Evolutionary conservation across 495 filamentous ascomycete species (phyloP).

Genomic region (Chlorociboria aeruginascens): DNA sequence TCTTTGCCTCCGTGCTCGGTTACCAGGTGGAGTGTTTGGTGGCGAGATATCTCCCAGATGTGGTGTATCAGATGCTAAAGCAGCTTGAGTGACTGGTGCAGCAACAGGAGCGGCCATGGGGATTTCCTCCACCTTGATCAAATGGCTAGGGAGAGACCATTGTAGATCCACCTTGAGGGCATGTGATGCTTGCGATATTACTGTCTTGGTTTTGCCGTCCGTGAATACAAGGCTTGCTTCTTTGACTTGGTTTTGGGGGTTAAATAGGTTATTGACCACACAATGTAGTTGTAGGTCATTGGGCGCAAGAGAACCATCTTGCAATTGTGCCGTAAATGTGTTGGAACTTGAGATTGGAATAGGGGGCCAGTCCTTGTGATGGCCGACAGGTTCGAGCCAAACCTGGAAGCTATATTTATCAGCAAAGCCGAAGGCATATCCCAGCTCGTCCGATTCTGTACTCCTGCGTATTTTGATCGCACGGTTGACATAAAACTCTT

Average conservation of each 20-base stretch:
- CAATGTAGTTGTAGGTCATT: constrained; percentile 3
- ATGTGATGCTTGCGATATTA: constrained; percentile 1
- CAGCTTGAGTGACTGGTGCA: neutral
- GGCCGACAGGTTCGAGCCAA: constrained; percentile 33
- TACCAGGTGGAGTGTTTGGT: constrained; percentile 8
- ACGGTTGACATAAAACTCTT: constrained; percentile 34
- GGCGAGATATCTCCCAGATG: neutral
- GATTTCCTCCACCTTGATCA: neutral
- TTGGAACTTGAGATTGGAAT: neutral
- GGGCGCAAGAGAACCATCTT: neutral
- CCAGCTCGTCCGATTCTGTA: neutral
- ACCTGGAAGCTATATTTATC: constrained; percentile 33
- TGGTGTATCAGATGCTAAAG: neutral
- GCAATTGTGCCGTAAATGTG: constrained; percentile 1
- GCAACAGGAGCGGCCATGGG: neutral
- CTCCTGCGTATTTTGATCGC: constrained; percentile 21
- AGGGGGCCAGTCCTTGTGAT: constrained; percentile 34
- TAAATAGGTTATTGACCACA: neutral
- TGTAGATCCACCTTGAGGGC: constrained; percentile 1
- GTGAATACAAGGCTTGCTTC: neutral
- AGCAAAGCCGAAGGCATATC: constrained; percentile 26
- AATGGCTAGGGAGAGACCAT: constrained; percentile 10
- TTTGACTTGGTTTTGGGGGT: neutral
- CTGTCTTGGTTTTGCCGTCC: neutral
- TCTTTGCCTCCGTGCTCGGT: constrained; percentile 18